Evolutionary conservation across 768 basidiomycete species (phyloP).

Genomic region (Pholiota microspora): DNA sequence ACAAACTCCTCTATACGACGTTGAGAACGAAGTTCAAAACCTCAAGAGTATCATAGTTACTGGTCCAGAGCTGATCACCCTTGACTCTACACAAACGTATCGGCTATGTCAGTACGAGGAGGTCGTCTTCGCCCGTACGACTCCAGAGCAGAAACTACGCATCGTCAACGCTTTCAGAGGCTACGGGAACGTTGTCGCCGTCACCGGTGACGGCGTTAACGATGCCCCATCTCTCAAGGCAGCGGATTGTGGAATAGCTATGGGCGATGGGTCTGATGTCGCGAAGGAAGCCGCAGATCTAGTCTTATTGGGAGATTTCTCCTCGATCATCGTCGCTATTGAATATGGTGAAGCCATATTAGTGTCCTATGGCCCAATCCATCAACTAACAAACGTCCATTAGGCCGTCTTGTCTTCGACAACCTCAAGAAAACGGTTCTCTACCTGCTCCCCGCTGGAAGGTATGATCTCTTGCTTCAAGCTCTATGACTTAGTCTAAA

Average conservation of each 20-base stretch:
- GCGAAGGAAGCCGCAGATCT: slow-evolving; percentile 61
- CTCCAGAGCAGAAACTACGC: slow-evolving; percentile 62
- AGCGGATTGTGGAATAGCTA: slow-evolving; percentile 61
- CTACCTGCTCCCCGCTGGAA: slow-evolving; percentile 49
- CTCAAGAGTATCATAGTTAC: slow-evolving; percentile 41
- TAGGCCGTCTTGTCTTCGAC: slow-evolving; percentile 60
- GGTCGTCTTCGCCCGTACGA: slow-evolving; percentile 62
- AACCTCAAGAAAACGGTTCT: slow-evolving; percentile 58
- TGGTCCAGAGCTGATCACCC: slow-evolving; percentile 35
- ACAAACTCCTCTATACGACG: slow-evolving; percentile 17
- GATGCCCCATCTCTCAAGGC: slow-evolving; percentile 58
- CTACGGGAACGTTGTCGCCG: slow-evolving; percentile 52
- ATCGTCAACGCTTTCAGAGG: slow-evolving; percentile 61
- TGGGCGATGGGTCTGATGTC: slow-evolving; percentile 52
- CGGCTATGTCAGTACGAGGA: slow-evolving; percentile 38
- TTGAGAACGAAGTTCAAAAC: slow-evolving; percentile 27
- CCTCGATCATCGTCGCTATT: slow-evolving; percentile 61
- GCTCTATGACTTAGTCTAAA: not conserved
- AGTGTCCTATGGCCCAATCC: too few relatives aligned
- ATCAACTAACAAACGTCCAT: too few relatives aligned
- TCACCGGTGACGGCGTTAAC: slow-evolving; percentile 69
- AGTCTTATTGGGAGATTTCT: slow-evolving; percentile 64
- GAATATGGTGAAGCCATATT: slow-evolving; percentile 40
- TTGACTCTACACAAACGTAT: slow-evolving; percentile 31
- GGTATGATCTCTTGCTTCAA: slow-evolving; percentile 23